Conservation (phyloP, 257 asterid genomes). For the Solanum chaucha region DNA sequence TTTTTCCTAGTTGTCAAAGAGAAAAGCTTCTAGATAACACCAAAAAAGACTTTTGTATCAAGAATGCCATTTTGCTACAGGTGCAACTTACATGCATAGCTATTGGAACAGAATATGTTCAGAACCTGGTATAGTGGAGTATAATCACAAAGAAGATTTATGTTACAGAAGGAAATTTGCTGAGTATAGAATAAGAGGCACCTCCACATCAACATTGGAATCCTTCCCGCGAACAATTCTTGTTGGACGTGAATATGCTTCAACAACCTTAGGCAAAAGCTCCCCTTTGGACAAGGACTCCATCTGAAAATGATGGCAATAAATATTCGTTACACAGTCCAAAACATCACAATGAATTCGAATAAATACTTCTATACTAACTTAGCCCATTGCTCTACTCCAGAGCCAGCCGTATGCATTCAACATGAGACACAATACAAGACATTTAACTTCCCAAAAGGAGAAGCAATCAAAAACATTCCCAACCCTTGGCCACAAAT, state of each 20-base stretch:
- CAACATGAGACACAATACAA: not conserved
- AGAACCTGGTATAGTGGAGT: not conserved
- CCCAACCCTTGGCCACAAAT: not conserved
- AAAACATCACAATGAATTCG: not conserved
- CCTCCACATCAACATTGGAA: constrained; percentile 49
- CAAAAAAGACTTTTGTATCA: not conserved
- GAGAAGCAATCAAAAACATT: not conserved
- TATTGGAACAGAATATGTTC: not conserved
- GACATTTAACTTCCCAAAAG: not conserved
- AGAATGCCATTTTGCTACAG: not conserved
- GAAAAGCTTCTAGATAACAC: not conserved
- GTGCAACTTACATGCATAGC: not conserved
- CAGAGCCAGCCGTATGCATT: not conserved
- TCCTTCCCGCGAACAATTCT: constrained; percentile 93
- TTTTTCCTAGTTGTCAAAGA: not conserved
- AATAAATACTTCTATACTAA: not conserved
- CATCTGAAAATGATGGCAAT: constrained; percentile 39
- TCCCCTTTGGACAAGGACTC: constrained; percentile 58
- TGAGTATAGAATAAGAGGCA: constrained; percentile 11
- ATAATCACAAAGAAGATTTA: not conserved
- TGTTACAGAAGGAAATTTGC: not conserved
- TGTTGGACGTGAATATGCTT: constrained; percentile 98
- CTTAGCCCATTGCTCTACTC: not conserved
- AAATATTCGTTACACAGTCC: not conserved
- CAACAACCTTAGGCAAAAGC: constrained; percentile 61